A percentile compares a stretch with the other conserved stretches of the same genome.
Conservation (phyloP, 495 filamentous ascomycete species). For the Aspergillus cavernicola region DNA sequence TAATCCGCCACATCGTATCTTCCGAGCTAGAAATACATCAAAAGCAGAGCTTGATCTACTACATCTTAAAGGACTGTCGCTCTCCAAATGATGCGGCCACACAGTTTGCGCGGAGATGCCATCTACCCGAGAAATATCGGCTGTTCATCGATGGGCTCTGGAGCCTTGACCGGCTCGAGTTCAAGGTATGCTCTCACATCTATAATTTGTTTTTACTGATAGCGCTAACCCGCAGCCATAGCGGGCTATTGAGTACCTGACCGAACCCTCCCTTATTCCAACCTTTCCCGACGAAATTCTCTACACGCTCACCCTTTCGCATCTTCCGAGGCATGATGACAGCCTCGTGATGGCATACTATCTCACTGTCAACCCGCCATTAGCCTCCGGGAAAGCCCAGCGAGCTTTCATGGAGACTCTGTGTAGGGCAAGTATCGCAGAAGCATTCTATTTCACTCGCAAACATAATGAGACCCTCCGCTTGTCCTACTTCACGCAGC, state of each 20-base stretch:
- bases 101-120: slow-evolving; percentile 52
- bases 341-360: slow-evolving; percentile 71
- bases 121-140: slow-evolving; percentile 64
- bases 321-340: slow-evolving; percentile 57
- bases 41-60: slow-evolving; percentile 76
- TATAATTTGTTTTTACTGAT: neutral
- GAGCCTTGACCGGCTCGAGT: slow-evolving; percentile 69
- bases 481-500: slow-evolving; percentile 57
- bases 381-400: slow-evolving; percentile 55
- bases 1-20: slow-evolving; percentile 61
- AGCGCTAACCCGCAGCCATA: slow-evolving; percentile 25
- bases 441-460: slow-evolving; percentile 71
- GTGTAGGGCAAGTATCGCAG: slow-evolving; percentile 61
- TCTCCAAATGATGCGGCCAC: slow-evolving; percentile 45
- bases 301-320: slow-evolving; percentile 56
- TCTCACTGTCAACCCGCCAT: slow-evolving; percentile 62
- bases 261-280: slow-evolving; percentile 70
- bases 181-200: slow-evolving; percentile 43
- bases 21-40: slow-evolving; percentile 60
- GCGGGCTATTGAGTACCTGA: slow-evolving; percentile 67
- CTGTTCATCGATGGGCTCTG: slow-evolving; percentile 78
- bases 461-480: slow-evolving; percentile 57
- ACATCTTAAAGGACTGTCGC: slow-evolving; percentile 72
- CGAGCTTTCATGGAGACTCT: slow-evolving; percentile 63
- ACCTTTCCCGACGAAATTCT: slow-evolving; percentile 81